phyloP scores from a whole-genome alignment of 352 stramenopile species.

The Phytopythium montanum region DNA sequence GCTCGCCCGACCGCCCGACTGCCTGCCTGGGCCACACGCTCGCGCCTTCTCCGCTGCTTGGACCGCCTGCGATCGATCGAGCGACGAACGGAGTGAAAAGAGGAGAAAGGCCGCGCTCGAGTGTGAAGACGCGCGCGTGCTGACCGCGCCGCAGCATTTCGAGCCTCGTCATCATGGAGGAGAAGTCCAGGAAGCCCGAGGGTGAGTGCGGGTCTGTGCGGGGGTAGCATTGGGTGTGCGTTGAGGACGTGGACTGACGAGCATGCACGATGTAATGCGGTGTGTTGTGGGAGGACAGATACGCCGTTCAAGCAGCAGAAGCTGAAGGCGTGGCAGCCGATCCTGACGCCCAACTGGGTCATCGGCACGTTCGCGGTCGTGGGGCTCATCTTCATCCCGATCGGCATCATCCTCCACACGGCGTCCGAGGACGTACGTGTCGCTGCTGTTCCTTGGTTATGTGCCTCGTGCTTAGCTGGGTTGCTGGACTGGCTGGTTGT shows the following conservation, averaged over 20 bases:
- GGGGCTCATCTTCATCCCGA: slow-evolving; percentile 93
- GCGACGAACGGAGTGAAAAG: background rate
- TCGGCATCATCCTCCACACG: slow-evolving; percentile 88
- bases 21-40: background rate
- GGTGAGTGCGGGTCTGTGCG: slow-evolving; percentile 21
- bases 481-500: background rate
- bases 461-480: background rate
- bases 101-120: background rate
- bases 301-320: slow-evolving; percentile 89
- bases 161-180: slow-evolving; percentile 52
- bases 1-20: background rate
- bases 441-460: background rate
- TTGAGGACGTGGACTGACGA: background rate
- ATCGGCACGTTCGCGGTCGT: slow-evolving; percentile 94
- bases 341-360: slow-evolving; percentile 96
- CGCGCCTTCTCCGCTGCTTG: background rate
- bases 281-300: slow-evolving; percentile 26
- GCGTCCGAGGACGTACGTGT: slow-evolving; percentile 77
- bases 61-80: background rate
- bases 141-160: slow-evolving; percentile 17
- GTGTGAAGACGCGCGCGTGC: background rate
- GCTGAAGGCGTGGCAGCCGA: slow-evolving; percentile 94
- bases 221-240: background rate
- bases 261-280: background rate
- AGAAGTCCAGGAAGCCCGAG: slow-evolving; percentile 86